These are phyloP conservation scores for Fusarium papillatum DNA, from an alignment of 2,329 filamentous ascomycete genomes.

Conservation along the genomic window DNA sequence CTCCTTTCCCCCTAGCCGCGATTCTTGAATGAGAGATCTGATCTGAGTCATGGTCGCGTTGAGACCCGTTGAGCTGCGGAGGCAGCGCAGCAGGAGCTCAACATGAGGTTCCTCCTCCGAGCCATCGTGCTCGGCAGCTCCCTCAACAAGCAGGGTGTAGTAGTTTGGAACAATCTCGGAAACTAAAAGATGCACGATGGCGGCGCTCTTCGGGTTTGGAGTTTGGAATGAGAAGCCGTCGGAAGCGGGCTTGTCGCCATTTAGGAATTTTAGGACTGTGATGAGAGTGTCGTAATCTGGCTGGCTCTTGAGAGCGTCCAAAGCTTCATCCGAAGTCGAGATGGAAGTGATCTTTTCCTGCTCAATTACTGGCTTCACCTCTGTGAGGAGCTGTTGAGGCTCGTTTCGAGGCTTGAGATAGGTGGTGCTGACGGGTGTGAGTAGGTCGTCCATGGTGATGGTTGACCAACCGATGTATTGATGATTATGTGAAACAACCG, in stretches of 20 bases:
- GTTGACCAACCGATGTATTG: neutral
- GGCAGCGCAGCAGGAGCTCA: conserved; percentile 70
- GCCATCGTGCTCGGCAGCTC: conserved; percentile 39
- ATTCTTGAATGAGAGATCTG: conserved; percentile 69
- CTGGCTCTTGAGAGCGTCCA: conserved; percentile 72
- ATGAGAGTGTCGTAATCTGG: conserved; percentile 72
- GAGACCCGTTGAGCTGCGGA: conserved; percentile 82
- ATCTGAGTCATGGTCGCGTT: conserved; percentile 83
- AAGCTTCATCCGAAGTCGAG: conserved; percentile 61
- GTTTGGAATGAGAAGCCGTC: conserved; percentile 43
- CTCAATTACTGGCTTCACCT: conserved; percentile 46
- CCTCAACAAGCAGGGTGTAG: conserved; percentile 75
- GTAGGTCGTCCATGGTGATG: conserved; percentile 66
- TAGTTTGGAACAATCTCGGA: conserved; percentile 84
- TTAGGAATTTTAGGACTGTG: conserved; percentile 66
- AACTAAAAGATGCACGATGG: conserved; percentile 82
- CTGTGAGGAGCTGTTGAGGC: conserved; percentile 53
- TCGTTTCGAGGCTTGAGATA: conserved; percentile 56
- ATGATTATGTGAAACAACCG: neutral
- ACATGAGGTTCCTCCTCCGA: conserved; percentile 36
- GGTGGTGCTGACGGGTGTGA: conserved; percentile 67
- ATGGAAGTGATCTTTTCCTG: conserved; percentile 19
- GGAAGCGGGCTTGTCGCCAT: conserved; percentile 36
- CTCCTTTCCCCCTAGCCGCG: conserved; percentile 54
- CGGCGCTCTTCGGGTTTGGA: conserved; percentile 77